These are phyloP conservation scores for Bolboschoenus planiculmis DNA, from an alignment of 176 grass and related monocot species.

Conservation along the genomic window DNA sequence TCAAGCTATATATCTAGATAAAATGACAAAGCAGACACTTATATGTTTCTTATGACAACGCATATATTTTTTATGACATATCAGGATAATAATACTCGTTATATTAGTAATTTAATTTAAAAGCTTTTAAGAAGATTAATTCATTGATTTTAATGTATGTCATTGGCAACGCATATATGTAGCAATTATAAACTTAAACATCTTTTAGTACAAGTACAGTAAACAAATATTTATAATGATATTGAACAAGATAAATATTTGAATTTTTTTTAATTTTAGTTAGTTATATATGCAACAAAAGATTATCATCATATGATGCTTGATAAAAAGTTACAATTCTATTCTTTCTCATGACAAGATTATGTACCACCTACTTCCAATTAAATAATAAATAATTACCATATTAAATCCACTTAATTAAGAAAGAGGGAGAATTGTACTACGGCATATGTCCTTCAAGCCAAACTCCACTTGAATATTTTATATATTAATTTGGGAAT, in stretches of 20 bases:
- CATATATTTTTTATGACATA: no score
- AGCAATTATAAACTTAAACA: no score
- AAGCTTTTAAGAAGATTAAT: no score
- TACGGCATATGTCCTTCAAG: constrained; percentile 9
- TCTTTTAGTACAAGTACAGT: no score
- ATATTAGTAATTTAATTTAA: no score
- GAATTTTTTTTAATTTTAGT: background rate
- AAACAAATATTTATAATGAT: background rate
- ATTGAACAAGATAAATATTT: background rate
- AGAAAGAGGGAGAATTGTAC: background rate
- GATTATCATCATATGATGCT: background rate
- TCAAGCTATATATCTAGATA: no score
- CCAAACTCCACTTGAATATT: constrained; percentile 11
- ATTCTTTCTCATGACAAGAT: background rate
- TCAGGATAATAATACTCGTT: no score
- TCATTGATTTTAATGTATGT: no score
- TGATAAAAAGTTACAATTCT: background rate
- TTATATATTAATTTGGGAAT: constrained; percentile 2
- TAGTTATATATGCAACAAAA: background rate
- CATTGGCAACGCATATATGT: no score
- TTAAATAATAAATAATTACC: background rate
- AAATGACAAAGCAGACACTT: no score
- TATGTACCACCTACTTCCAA: background rate
- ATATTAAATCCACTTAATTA: background rate
- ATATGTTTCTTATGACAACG: no score